These are phyloP conservation scores for Allomyces javanicus DNA, from an alignment of 192 early-diverging fungal genomes.

Conservation along the genomic window DNA sequence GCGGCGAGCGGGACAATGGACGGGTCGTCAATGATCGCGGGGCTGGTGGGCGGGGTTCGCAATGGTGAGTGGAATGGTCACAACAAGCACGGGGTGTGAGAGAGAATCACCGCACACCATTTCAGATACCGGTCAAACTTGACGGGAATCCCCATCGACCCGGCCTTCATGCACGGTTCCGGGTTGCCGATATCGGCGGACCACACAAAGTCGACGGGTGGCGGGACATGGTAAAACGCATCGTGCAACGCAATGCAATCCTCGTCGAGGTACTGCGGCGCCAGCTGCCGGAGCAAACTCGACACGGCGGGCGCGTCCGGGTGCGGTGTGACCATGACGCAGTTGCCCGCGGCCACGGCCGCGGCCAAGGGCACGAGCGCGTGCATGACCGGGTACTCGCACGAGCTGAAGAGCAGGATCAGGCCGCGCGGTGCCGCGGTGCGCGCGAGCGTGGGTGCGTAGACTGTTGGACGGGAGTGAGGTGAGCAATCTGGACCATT, in stretches of 20 bases:
- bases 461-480: not conserved
- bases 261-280: not conserved
- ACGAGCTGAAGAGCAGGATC: not conserved
- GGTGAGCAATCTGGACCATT: no score
- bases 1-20: not conserved
- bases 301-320: not conserved
- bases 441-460: not conserved
- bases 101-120: not conserved
- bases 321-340: not conserved
- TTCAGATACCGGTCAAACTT: not conserved
- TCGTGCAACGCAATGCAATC: not conserved
- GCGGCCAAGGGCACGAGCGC: not conserved
- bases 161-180: not conserved
- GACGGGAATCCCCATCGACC: not conserved
- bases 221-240: not conserved
- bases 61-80: not conserved
- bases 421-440: not conserved
- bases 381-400: not conserved
- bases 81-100: not conserved
- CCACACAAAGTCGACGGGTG: not conserved
- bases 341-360: not conserved
- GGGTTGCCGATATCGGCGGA: not conserved
- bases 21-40: not conserved
- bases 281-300: not conserved
- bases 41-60: not conserved